Conservation (phyloP, 169 alveolate genomes). For the Cyclospora cayetanensis region DNA sequence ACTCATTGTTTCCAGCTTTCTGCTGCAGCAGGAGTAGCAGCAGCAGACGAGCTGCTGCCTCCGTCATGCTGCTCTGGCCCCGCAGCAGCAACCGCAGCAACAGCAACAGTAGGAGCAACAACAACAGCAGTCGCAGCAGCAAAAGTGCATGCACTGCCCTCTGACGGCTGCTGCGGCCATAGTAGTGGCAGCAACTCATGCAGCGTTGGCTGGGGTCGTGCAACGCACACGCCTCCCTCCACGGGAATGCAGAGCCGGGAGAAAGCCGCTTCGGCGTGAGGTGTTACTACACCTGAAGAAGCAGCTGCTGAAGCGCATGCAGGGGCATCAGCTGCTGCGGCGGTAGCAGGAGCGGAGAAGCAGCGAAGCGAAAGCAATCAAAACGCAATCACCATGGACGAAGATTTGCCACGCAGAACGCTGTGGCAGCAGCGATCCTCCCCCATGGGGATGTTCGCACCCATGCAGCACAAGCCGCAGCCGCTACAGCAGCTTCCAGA, state of each 20-base stretch:
- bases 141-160: background rate
- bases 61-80: background rate
- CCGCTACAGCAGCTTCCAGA: conserved; percentile 8
- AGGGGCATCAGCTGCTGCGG: background rate
- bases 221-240: too few relatives aligned
- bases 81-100: conserved; percentile 27
- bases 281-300: background rate
- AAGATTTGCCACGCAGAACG: conserved; percentile 21
- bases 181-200: too few relatives aligned
- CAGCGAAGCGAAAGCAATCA: background rate
- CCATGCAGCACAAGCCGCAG: background rate
- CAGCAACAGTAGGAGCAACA: background rate
- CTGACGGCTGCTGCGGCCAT: background rate
- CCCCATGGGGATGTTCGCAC: background rate
- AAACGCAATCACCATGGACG: conserved; percentile 1
- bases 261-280: background rate
- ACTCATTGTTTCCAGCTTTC: too few relatives aligned
- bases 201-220: too few relatives aligned
- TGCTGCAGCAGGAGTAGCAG: conserved; percentile 13
- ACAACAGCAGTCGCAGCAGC: background rate
- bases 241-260: too few relatives aligned
- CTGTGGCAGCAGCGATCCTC: conserved; percentile 57
- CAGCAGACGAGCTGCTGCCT: background rate
- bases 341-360: background rate
- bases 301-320: background rate